These are phyloP conservation scores for Graphiopsis chlorocephala DNA, from an alignment of 2,329 filamentous ascomycete genomes.

Conservation along the genomic window DNA sequence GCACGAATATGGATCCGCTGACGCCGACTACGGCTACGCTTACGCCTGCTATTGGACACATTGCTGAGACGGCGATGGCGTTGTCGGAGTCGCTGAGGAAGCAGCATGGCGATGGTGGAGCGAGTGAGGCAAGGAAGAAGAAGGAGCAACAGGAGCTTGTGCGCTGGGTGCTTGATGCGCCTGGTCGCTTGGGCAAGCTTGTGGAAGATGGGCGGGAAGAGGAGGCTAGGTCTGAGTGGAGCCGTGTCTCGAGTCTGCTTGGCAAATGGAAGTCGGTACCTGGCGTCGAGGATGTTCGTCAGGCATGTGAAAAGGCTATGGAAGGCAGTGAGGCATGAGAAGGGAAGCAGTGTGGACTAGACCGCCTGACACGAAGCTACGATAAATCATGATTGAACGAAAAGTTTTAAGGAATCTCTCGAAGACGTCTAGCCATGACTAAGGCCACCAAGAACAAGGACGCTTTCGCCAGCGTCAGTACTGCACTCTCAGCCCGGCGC, in stretches of 20 bases:
- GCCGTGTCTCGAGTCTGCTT: slow-evolving; percentile 39
- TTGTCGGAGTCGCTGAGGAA: slow-evolving; percentile 40
- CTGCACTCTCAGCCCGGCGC: no score
- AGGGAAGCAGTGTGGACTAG: background rate
- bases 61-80: slow-evolving; percentile 59
- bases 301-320: slow-evolving; percentile 35
- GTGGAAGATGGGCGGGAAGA: slow-evolving; percentile 59
- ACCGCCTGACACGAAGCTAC: background rate
- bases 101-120: slow-evolving; percentile 18
- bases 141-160: slow-evolving; percentile 56
- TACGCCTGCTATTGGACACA: slow-evolving; percentile 70
- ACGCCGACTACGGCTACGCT: slow-evolving; percentile 71
- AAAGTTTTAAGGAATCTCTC: background rate
- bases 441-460: no score
- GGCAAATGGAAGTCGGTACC: slow-evolving; percentile 44
- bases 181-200: slow-evolving; percentile 57
- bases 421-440: no score
- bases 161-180: slow-evolving; percentile 60
- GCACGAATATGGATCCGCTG: slow-evolving; percentile 74
- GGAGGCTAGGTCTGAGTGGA: slow-evolving; percentile 57
- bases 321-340: background rate
- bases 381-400: background rate
- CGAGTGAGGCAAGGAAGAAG: slow-evolving; percentile 38
- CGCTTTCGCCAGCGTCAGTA: no score
- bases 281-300: slow-evolving; percentile 42